These are phyloP conservation scores for Globisporangium okanoganense DNA, from an alignment of 352 stramenopile genomes.

Conservation along the genomic window DNA sequence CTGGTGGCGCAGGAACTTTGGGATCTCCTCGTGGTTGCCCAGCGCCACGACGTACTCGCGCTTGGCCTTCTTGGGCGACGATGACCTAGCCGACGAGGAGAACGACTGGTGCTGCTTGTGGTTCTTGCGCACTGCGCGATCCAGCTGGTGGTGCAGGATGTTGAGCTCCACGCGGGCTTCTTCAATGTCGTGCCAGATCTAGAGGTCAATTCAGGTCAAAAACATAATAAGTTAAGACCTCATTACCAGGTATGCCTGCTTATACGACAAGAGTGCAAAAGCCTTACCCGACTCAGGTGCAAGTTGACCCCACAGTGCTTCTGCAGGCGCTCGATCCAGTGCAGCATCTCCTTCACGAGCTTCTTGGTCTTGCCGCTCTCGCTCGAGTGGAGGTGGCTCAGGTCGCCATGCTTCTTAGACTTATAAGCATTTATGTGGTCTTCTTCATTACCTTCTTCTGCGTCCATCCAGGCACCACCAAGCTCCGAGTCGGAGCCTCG, in stretches of 20 bases:
- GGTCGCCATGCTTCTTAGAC: background rate
- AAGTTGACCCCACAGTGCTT: constrained; percentile 79
- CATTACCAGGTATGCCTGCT: too few relatives aligned
- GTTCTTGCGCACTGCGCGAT: constrained; percentile 33
- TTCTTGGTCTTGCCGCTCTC: constrained; percentile 26
- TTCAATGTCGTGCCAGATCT: constrained; percentile 80
- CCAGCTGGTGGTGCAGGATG: constrained; percentile 65
- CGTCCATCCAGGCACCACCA: background rate
- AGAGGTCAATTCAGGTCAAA: background rate
- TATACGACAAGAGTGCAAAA: too few relatives aligned
- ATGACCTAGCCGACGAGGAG: constrained; percentile 2
- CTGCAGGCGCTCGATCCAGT: constrained; percentile 78
- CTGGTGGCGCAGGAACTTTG: constrained; percentile 69
- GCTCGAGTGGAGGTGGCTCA: background rate
- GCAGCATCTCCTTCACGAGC: constrained; percentile 68
- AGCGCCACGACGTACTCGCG: constrained; percentile 61
- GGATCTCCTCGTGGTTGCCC: constrained; percentile 50
- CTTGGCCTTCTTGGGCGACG: constrained; percentile 34
- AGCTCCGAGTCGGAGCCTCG: background rate
- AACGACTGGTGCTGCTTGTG: constrained; percentile 8
- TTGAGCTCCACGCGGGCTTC: constrained; percentile 75
- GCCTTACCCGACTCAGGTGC: constrained; percentile 63
- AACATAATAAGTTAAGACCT: too few relatives aligned
- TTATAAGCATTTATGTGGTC: background rate
- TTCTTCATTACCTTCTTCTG: background rate